phyloP scores from a whole-genome alignment of 83 land plant genomes.

The Picea engelmannii region DNA sequence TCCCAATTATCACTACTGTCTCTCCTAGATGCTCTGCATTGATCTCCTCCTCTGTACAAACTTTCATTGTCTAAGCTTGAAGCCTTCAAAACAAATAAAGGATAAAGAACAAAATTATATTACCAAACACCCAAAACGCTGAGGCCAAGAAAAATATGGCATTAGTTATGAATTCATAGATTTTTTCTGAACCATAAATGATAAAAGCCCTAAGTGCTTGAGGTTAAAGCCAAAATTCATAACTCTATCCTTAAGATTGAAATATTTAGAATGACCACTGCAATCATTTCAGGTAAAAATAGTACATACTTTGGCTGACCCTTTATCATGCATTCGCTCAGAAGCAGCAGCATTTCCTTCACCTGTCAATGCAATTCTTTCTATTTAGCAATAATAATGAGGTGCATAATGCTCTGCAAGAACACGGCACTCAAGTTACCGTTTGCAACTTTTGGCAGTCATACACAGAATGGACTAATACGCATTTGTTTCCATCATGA shows the following conservation, averaged over 20 bases:
- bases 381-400: not conserved
- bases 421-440: not conserved
- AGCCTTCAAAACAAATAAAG: constrained; percentile 19
- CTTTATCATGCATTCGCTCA: constrained; percentile 3
- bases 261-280: not conserved
- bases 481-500: not conserved
- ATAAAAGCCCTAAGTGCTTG: not conserved
- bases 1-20: constrained; percentile 14
- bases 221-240: not conserved
- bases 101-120: not conserved
- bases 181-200: no score
- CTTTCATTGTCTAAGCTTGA: constrained; percentile 21
- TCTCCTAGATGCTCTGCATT: constrained; percentile 24
- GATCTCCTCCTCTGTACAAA: constrained; percentile 14
- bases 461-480: not conserved
- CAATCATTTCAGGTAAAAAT: not conserved
- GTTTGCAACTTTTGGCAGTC: not conserved
- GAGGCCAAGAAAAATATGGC: not conserved
- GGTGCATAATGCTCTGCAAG: not conserved
- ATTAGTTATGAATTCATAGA: no score
- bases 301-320: constrained; percentile 3
- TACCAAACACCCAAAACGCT: not conserved
- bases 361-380: constrained; percentile 8
- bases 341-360: not conserved
- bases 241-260: not conserved